Evolutionary conservation across 352 stramenopile genomes (phyloP), one percentile per base, ranked within the genome.

Genomic region (Thalassiosira livingstoniorum): DNA sequence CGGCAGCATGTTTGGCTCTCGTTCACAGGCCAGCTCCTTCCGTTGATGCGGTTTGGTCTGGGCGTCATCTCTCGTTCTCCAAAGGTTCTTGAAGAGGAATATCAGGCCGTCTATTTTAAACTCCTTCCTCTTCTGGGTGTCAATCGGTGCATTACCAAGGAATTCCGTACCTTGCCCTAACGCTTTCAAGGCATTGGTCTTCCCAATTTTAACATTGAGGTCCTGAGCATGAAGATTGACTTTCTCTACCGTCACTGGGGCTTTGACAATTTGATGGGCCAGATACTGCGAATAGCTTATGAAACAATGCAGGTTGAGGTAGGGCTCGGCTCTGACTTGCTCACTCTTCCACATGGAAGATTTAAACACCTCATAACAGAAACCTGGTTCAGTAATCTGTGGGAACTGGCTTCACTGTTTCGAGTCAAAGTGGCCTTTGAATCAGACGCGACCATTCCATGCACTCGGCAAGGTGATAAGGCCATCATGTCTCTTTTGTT

Each of bases 351-450:
- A 23, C 68, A 62, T 54, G 5, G 27, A 1, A 5, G 1, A 4
- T 37, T 55, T 45, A 18, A 21, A 0, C 35, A 18, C 31, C 32
- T 78, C 1, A 45, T 58, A 2, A 78, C 58, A 4, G n/a, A 70
- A 13, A 72, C 58, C 39, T 78, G 70, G 70, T 70, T 37, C 60
- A 71, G 65, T 15, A 42, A 35, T 15, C 45, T 71, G 13, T 78
- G 60, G 58, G 23, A 71, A 23, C 57, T 39, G 7, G 35, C 62
- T 21, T 37, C 32, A 0, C 32, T 42, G 11, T 62, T 42, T 10
- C 1, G 31, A 2, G 21, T 66, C 18, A 1, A 13, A 0, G 45
- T 57, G 0, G n/a, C 53, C 2, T 29, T 55, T 1, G 45, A 47
- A 18, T 34, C 45, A 13, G 11, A 43, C 2, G 32, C 21, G 42